Percentiles rank a stretch among this genome's conserved stretches.
phyloP scores from a whole-genome alignment of 352 stramenopile genomes.

The Pythium grandisporangium region DNA sequence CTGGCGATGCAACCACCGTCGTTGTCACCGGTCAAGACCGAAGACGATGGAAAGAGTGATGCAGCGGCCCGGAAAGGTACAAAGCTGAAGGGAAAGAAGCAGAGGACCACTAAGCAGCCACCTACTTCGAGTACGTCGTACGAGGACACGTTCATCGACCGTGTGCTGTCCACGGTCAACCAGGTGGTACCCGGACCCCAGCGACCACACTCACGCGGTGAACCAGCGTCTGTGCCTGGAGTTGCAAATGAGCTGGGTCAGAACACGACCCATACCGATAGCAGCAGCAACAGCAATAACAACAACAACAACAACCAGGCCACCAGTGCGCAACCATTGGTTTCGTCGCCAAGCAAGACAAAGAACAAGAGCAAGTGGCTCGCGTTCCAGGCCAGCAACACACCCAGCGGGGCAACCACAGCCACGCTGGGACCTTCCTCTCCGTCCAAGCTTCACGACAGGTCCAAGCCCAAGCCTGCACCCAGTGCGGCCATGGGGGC shows the following conservation, averaged over 20 bases:
- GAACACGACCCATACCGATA: no score
- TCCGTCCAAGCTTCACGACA: background rate
- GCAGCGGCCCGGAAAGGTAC: no score
- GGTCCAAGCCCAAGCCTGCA: background rate
- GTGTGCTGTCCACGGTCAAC: slow-evolving; percentile 62
- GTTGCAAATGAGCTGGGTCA: no score
- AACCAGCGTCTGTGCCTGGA: background rate
- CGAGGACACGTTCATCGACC: slow-evolving; percentile 86
- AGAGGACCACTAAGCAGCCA: slow-evolving; percentile 1
- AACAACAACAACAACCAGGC: slow-evolving; percentile 26
- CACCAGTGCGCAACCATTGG: slow-evolving; percentile 12
- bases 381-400: slow-evolving; percentile 19
- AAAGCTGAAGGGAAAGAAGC: slow-evolving; percentile 11
- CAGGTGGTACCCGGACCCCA: slow-evolving; percentile 14
- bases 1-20: no score
- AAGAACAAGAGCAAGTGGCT: slow-evolving; percentile 31
- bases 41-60: no score
- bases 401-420: background rate
- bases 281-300: no score
- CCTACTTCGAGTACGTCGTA: no score
- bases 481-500: slow-evolving; percentile 11
- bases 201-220: background rate
- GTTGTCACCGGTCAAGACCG: slow-evolving; percentile 3
- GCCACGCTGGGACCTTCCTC: background rate
- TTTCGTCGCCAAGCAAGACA: no score